Conservation (phyloP, 331 rosid species). For the Spiraea crenata region DNA sequence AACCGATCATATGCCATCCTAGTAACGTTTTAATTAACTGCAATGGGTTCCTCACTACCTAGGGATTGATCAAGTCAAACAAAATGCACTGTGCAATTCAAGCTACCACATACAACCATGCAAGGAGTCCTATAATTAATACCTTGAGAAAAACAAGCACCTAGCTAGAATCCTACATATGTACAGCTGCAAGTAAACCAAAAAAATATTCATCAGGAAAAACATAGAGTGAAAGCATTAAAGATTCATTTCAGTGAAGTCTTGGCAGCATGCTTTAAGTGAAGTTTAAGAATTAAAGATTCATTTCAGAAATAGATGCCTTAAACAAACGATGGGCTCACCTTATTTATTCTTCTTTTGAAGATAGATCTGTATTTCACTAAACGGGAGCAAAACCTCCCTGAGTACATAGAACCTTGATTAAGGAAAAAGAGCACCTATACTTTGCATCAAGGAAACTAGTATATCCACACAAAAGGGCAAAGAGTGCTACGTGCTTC, state of each 20-base stretch:
- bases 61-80: conserved; percentile 27
- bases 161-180: not conserved
- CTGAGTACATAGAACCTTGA: no score
- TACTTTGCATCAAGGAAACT: no score
- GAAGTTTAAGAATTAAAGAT: conserved; percentile 9
- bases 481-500: conserved; percentile 37
- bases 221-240: not conserved
- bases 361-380: no score
- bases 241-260: no score
- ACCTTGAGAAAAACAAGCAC: not conserved
- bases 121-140: not conserved
- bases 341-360: no score
- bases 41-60: not conserved
- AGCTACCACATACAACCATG: not conserved
- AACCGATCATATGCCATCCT: no score
- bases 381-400: no score
- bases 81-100: conserved; percentile 13
- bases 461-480: no score
- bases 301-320: not conserved
- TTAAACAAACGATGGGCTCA: not conserved
- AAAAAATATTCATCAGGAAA: conserved; percentile 4
- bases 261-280: not conserved
- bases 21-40: not conserved
- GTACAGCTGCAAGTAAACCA: no score
- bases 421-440: no score